These are phyloP conservation scores for Pichiaceae sp. DNA, from an alignment of 1,139 yeast genomes.

Conservation along the genomic window DNA sequence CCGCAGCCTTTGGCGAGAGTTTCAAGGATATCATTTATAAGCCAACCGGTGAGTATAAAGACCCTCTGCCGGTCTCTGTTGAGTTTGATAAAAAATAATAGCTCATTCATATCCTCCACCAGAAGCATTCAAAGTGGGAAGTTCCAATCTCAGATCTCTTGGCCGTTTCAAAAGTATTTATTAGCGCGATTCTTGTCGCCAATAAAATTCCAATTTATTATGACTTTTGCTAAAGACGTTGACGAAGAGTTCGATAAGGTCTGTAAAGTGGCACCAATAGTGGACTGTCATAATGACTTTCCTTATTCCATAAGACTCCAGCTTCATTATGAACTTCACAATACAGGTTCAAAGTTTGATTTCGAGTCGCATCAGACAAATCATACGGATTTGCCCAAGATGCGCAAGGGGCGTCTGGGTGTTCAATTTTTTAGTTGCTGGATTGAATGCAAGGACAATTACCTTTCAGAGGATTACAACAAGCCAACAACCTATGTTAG, in stretches of 20 bases:
- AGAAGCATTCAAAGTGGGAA: constrained; percentile 26
- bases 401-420: constrained; percentile 34
- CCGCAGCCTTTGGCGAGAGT: constrained; percentile 29
- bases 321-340: constrained; percentile 32
- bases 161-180: too few species aligned
- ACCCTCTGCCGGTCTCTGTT: constrained; percentile 33
- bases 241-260: constrained; percentile 21
- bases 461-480: constrained; percentile 33
- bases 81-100: too few species aligned
- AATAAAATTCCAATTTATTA: constrained; percentile 21
- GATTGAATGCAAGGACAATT: constrained; percentile 35
- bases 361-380: constrained; percentile 28
- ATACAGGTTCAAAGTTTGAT: constrained; percentile 24
- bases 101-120: constrained; percentile 32
- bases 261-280: constrained; percentile 27
- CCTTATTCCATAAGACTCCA: constrained; percentile 35
- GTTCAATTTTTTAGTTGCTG: constrained; percentile 39
- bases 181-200: constrained; percentile 31
- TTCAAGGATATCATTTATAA: constrained; percentile 30
- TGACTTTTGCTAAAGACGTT: constrained; percentile 28
- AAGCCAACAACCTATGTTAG: constrained; percentile 33
- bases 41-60: constrained; percentile 24
- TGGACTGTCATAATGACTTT: constrained; percentile 43
- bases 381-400: constrained; percentile 33
- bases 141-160: constrained; percentile 36